Evolutionary conservation across 169 alveolate genomes (phyloP), one percentile per base, ranked within the genome.

Genomic region (Eimeria acervulina): DNA sequence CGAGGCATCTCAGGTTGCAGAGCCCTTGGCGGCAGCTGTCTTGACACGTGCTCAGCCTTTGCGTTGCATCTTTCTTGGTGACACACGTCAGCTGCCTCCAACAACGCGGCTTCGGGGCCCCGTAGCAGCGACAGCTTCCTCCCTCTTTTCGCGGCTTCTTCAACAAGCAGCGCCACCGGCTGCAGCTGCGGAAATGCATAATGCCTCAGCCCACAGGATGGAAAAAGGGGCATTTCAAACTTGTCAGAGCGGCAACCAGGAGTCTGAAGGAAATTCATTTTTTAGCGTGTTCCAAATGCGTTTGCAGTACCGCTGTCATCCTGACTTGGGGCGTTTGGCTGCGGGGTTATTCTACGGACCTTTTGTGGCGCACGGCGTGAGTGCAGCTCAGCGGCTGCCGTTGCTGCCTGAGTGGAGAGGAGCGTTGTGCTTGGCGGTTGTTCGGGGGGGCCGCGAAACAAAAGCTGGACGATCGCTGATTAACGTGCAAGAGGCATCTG

Each of bases 251-350:
- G 12, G 33, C 15, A 33, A 5, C 26, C 51, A 10, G 28, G 8
- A 7, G 36, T 3, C 93, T 17, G 26, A 23, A 31, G 76, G 38
- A 13, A 44, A 55, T 26, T 0, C 8, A 2, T 36, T 84, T 28
- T 47, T 84, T 38, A 36, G 38, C 31, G 51, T 61, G 36, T 33
- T 84, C 6, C 76, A 84, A 36, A 68, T 81, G 96, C 87, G 91
- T 4, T 42, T 89, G 28, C 97, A 95, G 92, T 95, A 90, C 42
- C 97, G 97, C 74, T 95, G 97, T 51, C 97, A 90, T 59, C 97
- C 97, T 10, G 68, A 40, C 44, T 33, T 95, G 38, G 85, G 95
- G n/a, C 61, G 76, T 6, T 66, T 95, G 23, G 93, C 95, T 51
- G 61, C 93, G 12, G 90, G 74, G 5, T 33, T 95, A 17, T 95